A percentile compares a stretch with the other conserved stretches of the same genome.
These are phyloP conservation scores for Thymus quinquecostatus DNA, from an alignment of 257 asterid genomes.

Conservation along the genomic window DNA sequence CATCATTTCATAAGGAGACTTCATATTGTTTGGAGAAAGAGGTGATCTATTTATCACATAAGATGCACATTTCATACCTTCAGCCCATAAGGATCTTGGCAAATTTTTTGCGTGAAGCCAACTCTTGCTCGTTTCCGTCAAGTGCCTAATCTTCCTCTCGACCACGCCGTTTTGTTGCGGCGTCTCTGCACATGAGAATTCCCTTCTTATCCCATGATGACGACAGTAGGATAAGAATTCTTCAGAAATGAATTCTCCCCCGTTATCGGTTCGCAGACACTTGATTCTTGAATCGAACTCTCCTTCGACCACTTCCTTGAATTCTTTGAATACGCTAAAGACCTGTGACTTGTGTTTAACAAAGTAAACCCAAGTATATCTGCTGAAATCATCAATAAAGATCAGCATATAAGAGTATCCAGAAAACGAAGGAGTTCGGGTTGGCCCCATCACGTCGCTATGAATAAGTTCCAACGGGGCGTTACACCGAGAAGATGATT, in stretches of 20 bases:
- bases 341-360: background rate
- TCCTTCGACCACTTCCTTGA: background rate
- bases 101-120: conserved; percentile 10
- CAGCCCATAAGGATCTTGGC: conserved; percentile 3
- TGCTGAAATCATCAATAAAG: background rate
- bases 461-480: background rate
- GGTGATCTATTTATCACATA: background rate
- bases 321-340: background rate
- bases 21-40: background rate
- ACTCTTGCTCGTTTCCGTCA: conserved; percentile 1
- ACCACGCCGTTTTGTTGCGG: conserved; percentile 7
- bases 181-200: background rate
- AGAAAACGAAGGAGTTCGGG: background rate
- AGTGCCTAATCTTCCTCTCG: background rate
- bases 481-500: background rate
- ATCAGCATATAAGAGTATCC: background rate
- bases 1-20: background rate
- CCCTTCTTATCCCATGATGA: background rate
- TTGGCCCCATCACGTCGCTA: background rate
- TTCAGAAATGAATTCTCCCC: background rate
- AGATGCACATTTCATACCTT: background rate
- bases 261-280: background rate
- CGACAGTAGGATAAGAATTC: background rate
- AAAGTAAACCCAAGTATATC: background rate
- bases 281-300: background rate